Evolutionary conservation across 192 early-diverging fungal genomes (phyloP).

Genomic region (Gryganskiella cystojenkinii): DNA sequence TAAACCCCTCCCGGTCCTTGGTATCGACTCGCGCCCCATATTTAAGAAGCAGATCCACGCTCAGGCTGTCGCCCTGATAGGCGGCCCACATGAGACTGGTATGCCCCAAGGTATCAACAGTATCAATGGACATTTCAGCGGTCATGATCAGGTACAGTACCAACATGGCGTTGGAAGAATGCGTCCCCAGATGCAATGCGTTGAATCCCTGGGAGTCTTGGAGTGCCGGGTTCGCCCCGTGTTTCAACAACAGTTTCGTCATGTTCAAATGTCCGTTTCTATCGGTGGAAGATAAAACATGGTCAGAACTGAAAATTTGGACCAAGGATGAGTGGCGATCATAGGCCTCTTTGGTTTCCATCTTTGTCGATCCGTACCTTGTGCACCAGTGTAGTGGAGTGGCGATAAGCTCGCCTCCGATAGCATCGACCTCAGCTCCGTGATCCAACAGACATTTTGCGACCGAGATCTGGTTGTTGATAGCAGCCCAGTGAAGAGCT

Average conservation of each 20-base stretch:
- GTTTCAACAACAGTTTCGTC: constrained; percentile 76
- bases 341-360: too few relatives aligned
- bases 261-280: constrained; percentile 80
- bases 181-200: constrained; percentile 88
- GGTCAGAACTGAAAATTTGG: neutral
- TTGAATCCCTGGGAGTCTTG: constrained; percentile 92
- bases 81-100: constrained; percentile 97
- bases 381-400: constrained; percentile 96
- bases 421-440: constrained; percentile 78
- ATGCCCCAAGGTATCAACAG: constrained; percentile 77
- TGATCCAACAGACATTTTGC: constrained; percentile 83
- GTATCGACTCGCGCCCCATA: constrained; percentile 76
- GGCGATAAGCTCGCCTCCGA: constrained; percentile 82
- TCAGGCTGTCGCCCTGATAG: constrained; percentile 83
- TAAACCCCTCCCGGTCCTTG: constrained; percentile 78
- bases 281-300: constrained; percentile 13
- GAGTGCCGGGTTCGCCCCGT: constrained; percentile 79
- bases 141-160: constrained; percentile 78
- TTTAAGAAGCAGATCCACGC: constrained; percentile 75
- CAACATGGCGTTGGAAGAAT: constrained; percentile 83
- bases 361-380: too few relatives aligned
- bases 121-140: constrained; percentile 78
- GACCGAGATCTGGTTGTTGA: constrained; percentile 76
- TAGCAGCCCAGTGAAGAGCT: constrained; percentile 89
- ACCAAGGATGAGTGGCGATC: neutral